phyloP scores from a whole-genome alignment of 2,329 filamentous ascomycete genomes.

The Samsoniella hepiali region DNA sequence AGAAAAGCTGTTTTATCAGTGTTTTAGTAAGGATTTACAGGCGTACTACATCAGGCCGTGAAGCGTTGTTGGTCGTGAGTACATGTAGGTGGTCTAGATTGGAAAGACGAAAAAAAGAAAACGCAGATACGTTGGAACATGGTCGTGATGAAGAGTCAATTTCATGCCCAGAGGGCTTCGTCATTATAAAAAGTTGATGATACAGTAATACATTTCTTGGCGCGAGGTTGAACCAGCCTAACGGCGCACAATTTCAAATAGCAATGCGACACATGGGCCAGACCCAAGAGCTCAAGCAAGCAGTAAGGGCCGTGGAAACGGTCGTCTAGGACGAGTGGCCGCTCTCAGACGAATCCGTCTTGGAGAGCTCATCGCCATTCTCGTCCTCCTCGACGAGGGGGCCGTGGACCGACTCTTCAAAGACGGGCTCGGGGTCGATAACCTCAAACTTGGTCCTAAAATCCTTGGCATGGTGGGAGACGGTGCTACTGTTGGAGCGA shows the following conservation, averaged over 20 bases:
- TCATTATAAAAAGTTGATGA: slow-evolving; percentile 18
- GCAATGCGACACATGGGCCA: slow-evolving; percentile 3
- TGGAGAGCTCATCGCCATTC: slow-evolving; percentile 47
- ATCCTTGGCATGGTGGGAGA: slow-evolving; percentile 65
- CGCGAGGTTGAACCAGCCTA: slow-evolving; percentile 41
- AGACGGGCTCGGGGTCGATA: slow-evolving; percentile 84
- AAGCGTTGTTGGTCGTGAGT: not conserved
- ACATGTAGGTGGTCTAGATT: no score
- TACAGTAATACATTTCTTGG: slow-evolving; percentile 24
- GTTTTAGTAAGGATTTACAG: no score
- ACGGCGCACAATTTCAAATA: slow-evolving; percentile 33
- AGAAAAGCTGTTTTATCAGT: no score
- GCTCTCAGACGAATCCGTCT: slow-evolving; percentile 59
- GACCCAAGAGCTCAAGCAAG: not conserved
- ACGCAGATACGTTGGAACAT: not conserved
- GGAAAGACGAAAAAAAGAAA: no score
- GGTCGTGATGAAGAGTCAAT: not conserved
- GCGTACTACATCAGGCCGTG: no score
- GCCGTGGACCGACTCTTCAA: slow-evolving; percentile 82
- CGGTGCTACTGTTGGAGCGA: slow-evolving; percentile 84
- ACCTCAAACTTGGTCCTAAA: slow-evolving; percentile 98
- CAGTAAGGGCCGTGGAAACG: not conserved
- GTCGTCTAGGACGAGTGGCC: slow-evolving; percentile 43
- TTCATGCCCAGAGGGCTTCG: slow-evolving; percentile 10
- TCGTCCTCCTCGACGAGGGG: slow-evolving; percentile 51